Percentiles rank a stretch among this genome's conserved stretches.
Evolutionary conservation across 306 rosid species (phyloP).

Genomic region (Trichosanthes truncata): DNA sequence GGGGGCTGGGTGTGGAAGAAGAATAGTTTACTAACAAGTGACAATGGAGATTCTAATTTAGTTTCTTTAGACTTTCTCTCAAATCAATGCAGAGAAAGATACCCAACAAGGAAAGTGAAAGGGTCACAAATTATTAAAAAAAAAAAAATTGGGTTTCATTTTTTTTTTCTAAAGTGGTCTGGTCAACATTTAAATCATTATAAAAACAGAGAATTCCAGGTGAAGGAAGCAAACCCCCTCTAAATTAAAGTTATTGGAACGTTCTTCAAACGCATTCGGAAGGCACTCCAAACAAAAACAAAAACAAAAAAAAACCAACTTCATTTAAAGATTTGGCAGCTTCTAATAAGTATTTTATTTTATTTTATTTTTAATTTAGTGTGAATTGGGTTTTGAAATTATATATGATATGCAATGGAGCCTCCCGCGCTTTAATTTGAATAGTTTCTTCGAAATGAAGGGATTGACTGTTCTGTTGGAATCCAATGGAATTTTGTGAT

Average conservation of each 20-base stretch:
- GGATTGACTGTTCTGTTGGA: constrained; percentile 10
- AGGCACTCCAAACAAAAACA: background rate
- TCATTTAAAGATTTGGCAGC: background rate
- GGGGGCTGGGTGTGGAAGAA: background rate
- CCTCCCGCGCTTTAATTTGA: background rate
- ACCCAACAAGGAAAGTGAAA: constrained; percentile 43
- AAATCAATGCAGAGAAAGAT: constrained; percentile 47
- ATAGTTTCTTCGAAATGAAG: background rate
- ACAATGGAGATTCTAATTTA: constrained; percentile 10
- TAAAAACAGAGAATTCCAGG: constrained; percentile 19
- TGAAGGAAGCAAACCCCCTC: constrained; percentile 35
- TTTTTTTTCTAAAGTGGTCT: background rate
- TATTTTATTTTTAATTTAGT: no score
- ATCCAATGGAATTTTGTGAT: background rate
- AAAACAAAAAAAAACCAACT: no score
- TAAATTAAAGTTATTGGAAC: constrained; percentile 25
- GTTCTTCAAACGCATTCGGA: constrained; percentile 40
- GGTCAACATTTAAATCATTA: constrained; percentile 15
- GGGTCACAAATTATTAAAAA: background rate
- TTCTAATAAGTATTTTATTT: background rate
- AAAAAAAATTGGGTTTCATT: background rate
- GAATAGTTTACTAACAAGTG: background rate
- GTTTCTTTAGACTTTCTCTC: constrained; percentile 60
- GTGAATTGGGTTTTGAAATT: no score
- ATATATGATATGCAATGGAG: background rate